phyloP scores from a whole-genome alignment of 2,329 filamentous ascomycete species.

The Ophiosphaerella narmari region DNA sequence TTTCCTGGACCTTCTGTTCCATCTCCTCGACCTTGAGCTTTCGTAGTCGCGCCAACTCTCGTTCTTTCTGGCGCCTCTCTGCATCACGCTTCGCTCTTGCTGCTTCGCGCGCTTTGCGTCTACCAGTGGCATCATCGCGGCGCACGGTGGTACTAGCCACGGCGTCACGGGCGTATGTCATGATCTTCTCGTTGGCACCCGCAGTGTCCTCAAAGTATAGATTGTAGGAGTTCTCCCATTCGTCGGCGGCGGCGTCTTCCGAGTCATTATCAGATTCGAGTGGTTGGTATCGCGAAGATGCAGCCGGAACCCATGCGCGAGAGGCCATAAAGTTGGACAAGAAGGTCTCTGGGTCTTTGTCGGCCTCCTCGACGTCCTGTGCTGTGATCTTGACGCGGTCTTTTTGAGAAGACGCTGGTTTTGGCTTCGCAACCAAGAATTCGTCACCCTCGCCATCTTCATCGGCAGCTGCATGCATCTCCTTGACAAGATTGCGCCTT shows the following conservation, averaged over 20 bases:
- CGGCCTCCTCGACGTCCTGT: slow-evolving; percentile 69
- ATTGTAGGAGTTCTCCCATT: slow-evolving; percentile 93
- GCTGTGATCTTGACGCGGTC: slow-evolving; percentile 50
- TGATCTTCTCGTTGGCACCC: slow-evolving; percentile 84
- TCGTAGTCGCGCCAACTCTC: slow-evolving; percentile 80
- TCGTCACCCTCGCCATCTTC: slow-evolving; percentile 64
- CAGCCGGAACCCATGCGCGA: slow-evolving; percentile 81
- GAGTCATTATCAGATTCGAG: slow-evolving; percentile 92
- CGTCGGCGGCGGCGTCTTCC: slow-evolving; percentile 74
- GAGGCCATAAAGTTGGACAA: slow-evolving; percentile 95
- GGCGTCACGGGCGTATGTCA: slow-evolving; percentile 86
- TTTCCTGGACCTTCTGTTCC: slow-evolving; percentile 81
- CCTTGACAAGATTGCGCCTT: slow-evolving; percentile 75
- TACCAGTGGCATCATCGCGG: slow-evolving; percentile 75
- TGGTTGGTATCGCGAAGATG: slow-evolving; percentile 70
- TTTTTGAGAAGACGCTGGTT: slow-evolving; percentile 38
- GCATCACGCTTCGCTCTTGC: slow-evolving; percentile 79
- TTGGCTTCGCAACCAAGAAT: slow-evolving; percentile 75
- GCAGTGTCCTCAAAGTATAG: slow-evolving; percentile 91
- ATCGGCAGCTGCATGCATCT: slow-evolving; percentile 71
- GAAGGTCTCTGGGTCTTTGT: slow-evolving; percentile 88
- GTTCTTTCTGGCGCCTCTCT: slow-evolving; percentile 74
- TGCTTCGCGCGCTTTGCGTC: slow-evolving; percentile 77
- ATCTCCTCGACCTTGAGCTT: slow-evolving; percentile 91
- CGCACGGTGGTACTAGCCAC: slow-evolving; percentile 82